A percentile compares a stretch with the other conserved stretches of the same genome.
Evolutionary conservation across 495 filamentous ascomycete species (phyloP).

Genomic region (Neurospora sp.): DNA sequence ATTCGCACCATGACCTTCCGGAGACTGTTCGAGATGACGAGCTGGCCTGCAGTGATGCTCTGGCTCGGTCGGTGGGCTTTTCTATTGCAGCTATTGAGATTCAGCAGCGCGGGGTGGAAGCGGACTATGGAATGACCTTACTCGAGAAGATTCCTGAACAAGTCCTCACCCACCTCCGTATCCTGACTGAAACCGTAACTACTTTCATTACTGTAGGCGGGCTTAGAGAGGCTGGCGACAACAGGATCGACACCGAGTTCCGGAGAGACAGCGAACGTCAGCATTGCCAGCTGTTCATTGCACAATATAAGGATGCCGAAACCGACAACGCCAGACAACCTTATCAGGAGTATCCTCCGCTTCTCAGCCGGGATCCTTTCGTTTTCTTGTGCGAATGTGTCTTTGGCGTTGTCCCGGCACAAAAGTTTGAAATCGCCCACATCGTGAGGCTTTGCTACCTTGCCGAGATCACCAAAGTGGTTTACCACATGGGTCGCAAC

Average conservation of each 20-base stretch:
- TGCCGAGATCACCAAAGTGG: conserved; percentile 79
- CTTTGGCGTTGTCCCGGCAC: conserved; percentile 38
- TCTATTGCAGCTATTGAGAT: conserved; percentile 92
- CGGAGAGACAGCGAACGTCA: conserved; percentile 59
- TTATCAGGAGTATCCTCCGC: conserved; percentile 46
- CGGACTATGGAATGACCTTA: conserved; percentile 62
- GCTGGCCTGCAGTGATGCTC: conserved; percentile 52
- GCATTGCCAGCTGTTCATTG: conserved; percentile 63
- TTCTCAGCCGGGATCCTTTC: conserved; percentile 72
- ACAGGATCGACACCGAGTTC: conserved; percentile 57
- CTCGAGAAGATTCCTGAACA: conserved; percentile 79
- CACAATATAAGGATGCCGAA: conserved; percentile 36
- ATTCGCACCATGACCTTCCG: conserved; percentile 25
- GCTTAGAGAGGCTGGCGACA: conserved; percentile 45
- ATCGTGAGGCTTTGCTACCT: conserved; percentile 83
- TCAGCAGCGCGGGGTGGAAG: conserved; percentile 75
- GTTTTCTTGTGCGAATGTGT: conserved; percentile 76
- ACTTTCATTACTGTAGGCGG: conserved; percentile 75
- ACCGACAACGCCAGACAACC: conserved; percentile 16
- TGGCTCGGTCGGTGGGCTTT: conserved; percentile 67
- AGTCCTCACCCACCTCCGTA: conserved; percentile 75
- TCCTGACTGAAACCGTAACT: conserved; percentile 77
- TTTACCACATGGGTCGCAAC: conserved; percentile 39
- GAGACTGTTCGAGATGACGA: conserved; percentile 16
- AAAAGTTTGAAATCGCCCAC: conserved; percentile 65